These are phyloP conservation scores for Ascochyta viciae-villosae DNA, from an alignment of 2,329 filamentous ascomycete genomes.

Conservation along the genomic window DNA sequence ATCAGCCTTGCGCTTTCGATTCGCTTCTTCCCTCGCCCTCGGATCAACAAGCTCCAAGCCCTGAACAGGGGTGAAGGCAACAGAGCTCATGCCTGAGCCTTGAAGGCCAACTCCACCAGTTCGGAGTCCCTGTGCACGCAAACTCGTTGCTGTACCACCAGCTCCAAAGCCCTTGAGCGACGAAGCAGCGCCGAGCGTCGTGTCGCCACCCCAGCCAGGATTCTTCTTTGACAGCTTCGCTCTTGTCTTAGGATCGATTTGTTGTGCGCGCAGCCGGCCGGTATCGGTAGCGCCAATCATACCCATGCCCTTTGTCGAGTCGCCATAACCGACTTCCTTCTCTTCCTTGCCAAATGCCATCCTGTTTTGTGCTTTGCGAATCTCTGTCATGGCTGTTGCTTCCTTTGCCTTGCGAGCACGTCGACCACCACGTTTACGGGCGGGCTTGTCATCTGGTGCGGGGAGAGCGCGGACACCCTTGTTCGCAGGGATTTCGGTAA, in stretches of 20 bases:
- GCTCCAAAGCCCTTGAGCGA: conserved; percentile 81
- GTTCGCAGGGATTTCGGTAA: conserved; percentile 90
- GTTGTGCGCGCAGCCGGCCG: conserved; percentile 84
- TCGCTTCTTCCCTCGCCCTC: conserved; percentile 86
- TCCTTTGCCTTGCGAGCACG: conserved; percentile 94
- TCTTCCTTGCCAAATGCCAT: conserved; percentile 97
- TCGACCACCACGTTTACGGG: conserved; percentile 88
- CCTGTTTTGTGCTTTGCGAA: conserved; percentile 94
- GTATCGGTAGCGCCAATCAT: conserved; percentile 93
- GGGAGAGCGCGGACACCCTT: conserved; percentile 86
- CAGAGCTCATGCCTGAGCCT: conserved; percentile 76
- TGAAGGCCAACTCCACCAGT: conserved; percentile 77
- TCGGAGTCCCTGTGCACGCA: conserved; percentile 80
- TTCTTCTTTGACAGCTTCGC: conserved; percentile 95
- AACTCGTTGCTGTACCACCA: conserved; percentile 68
- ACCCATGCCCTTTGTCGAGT: conserved; percentile 84
- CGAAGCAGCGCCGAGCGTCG: conserved; percentile 61
- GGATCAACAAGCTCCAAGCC: conserved; percentile 95
- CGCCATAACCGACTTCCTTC: conserved; percentile 89
- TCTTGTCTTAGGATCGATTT: conserved; percentile 91
- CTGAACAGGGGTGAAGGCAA: conserved; percentile 94
- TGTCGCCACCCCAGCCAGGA: conserved; percentile 87
- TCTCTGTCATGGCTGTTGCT: conserved; percentile 93
- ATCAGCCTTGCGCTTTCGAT: conserved; percentile 88
- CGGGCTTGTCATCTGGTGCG: conserved; percentile 93